Evolutionary conservation across 2,329 filamentous ascomycete species (phyloP).

Genomic region (Diplodia intermedia): DNA sequence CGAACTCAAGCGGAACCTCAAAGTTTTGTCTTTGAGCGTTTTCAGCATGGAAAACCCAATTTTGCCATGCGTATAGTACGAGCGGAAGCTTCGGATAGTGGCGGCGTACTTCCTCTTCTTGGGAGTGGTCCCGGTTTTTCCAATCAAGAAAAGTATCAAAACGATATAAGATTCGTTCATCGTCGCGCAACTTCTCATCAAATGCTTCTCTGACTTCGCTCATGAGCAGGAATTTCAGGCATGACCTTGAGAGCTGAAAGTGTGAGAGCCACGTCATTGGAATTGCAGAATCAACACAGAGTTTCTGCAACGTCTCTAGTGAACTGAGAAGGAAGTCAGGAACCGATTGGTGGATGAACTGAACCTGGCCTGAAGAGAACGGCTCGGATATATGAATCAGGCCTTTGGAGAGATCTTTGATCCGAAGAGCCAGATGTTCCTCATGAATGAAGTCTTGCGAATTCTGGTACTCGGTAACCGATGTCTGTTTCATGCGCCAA

Average conservation of each 20-base stretch:
- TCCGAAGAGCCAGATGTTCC: background rate
- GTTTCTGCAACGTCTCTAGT: background rate
- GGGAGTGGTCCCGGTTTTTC: too few relatives aligned
- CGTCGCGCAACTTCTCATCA: too few relatives aligned
- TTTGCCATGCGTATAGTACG: background rate
- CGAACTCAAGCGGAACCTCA: background rate
- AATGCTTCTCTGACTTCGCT: background rate
- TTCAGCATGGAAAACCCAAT: background rate
- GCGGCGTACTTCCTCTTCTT: too few relatives aligned
- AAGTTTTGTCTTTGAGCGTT: background rate
- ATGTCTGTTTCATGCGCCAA: background rate
- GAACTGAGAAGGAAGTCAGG: background rate
- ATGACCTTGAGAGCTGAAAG: background rate
- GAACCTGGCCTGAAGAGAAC: background rate
- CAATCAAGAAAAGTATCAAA: too few relatives aligned
- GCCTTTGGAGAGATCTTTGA: background rate
- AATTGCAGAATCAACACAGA: background rate
- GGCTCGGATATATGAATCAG: background rate
- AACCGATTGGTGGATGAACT: constrained; percentile 7
- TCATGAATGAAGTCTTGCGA: background rate
- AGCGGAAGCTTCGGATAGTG: background rate
- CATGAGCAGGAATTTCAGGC: background rate
- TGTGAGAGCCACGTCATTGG: background rate
- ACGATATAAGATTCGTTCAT: too few relatives aligned
- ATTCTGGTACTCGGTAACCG: background rate